phyloP scores from a whole-genome alignment of 2,329 filamentous ascomycete species.

The Phoma herbarum region DNA sequence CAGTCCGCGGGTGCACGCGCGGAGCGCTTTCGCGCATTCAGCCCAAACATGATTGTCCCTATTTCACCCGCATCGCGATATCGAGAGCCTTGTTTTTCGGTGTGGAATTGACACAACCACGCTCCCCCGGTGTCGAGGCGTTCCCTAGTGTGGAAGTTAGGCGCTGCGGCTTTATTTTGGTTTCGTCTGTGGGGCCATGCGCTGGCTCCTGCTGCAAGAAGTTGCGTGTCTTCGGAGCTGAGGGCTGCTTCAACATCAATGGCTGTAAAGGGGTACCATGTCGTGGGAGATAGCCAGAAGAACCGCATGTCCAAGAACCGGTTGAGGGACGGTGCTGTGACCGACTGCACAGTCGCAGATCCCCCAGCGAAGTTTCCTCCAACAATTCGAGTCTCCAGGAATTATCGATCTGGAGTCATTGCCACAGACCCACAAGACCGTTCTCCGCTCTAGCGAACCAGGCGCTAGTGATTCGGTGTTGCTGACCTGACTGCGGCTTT shows the following conservation, averaged over 20 bases:
- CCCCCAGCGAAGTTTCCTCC: slow-evolving; percentile 19
- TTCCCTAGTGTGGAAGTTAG: slow-evolving; percentile 16
- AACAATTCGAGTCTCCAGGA: slow-evolving; percentile 17
- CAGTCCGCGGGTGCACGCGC: slow-evolving; percentile 14
- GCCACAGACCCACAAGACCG: slow-evolving; percentile 19
- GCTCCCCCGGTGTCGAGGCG: slow-evolving; percentile 7
- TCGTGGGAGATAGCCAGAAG: neutral
- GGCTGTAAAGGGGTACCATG: slow-evolving; percentile 1
- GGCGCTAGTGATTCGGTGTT: slow-evolving; percentile 13
- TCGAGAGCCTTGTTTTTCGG: slow-evolving; percentile 9
- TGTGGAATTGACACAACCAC: slow-evolving; percentile 7
- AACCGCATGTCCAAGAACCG: neutral
- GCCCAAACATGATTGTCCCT: slow-evolving; percentile 8
- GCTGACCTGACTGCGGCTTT: slow-evolving; percentile 17
- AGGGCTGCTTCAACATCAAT: slow-evolving; percentile 1
- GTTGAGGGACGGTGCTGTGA: slow-evolving; percentile 1
- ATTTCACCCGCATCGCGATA: slow-evolving; percentile 18
- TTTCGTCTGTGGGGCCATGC: slow-evolving; percentile 11
- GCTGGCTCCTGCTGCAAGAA: slow-evolving; percentile 15
- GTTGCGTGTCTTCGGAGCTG: slow-evolving; percentile 17
- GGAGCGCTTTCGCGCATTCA: neutral
- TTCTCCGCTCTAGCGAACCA: slow-evolving; percentile 15
- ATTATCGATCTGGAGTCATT: slow-evolving; percentile 15
- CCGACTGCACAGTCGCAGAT: slow-evolving; percentile 13
- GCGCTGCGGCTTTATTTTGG: slow-evolving; percentile 19